Evolutionary conservation across 371 early-diverging fungal species (phyloP).

Genomic region (Entomophthora muscae): DNA sequence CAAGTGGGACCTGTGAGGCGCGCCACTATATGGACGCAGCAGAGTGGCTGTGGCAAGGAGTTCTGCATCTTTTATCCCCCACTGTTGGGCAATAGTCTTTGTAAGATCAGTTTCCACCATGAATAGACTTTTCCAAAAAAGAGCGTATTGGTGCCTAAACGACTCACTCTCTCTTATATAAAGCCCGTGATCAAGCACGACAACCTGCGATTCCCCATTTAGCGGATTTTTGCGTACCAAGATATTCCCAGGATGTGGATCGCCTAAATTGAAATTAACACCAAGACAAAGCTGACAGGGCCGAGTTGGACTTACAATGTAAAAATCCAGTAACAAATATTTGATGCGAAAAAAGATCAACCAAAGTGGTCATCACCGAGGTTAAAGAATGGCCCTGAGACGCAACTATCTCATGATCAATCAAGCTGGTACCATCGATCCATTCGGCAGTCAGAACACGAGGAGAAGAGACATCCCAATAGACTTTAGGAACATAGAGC

Average conservation of each 20-base stretch:
- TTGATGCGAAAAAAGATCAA: slow-evolving; percentile 75
- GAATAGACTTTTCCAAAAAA: slow-evolving; percentile 66
- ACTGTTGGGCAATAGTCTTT: slow-evolving; percentile 36
- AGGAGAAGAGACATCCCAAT: slow-evolving; percentile 47
- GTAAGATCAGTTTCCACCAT: slow-evolving; percentile 42
- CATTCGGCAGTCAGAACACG: slow-evolving; percentile 75
- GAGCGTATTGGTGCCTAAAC: slow-evolving; percentile 64
- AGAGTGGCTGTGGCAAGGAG: slow-evolving; percentile 73
- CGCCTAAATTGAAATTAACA: slow-evolving; percentile 18
- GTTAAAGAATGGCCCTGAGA: slow-evolving; percentile 18
- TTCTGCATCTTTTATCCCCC: slow-evolving; percentile 72
- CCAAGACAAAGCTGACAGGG: not conserved
- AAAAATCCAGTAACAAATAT: slow-evolving; percentile 78
- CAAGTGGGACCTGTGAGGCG: slow-evolving; percentile 15
- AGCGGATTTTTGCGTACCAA: slow-evolving; percentile 53
- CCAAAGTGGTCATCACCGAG: slow-evolving; percentile 51
- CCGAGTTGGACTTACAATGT: slow-evolving; percentile 44
- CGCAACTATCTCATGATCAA: slow-evolving; percentile 26
- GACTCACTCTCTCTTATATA: slow-evolving; percentile 54
- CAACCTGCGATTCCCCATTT: slow-evolving; percentile 28
- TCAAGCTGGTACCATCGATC: slow-evolving; percentile 54
- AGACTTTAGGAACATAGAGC: slow-evolving; percentile 64
- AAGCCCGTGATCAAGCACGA: slow-evolving; percentile 85
- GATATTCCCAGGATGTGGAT: slow-evolving; percentile 80
- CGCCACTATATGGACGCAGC: slow-evolving; percentile 49